Evolutionary conservation across 2,329 filamentous ascomycete genomes (phyloP), one percentile per base, ranked within the genome.

Genomic region (Sarocladium oryzae): DNA sequence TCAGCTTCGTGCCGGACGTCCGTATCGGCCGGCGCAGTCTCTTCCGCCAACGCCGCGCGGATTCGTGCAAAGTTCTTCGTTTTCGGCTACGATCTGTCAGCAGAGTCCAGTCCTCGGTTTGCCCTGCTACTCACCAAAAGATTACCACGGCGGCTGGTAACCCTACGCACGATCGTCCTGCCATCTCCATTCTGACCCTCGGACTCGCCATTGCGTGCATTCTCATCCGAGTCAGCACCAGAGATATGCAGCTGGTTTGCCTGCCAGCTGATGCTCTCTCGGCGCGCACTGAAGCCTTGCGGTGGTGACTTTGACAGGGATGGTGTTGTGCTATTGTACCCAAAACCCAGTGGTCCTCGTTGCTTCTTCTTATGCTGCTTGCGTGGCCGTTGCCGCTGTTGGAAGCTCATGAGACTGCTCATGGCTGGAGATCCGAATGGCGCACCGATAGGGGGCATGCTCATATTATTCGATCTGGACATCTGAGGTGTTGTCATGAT

Each of bases 41-140:
- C 93, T 69, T 99, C 93, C 52, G 88, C 77, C 1, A 99, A 77
- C 3, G 90, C 90, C 8, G 92, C 93, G 55, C 88, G 84, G 57
- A 99, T 96, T 10, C 93, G 85, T 4, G 91, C 90, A 66, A 99
- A 99, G 0, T 86, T 90, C 70, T 96, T 95, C 1, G 92, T 93
- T 74, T 97, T 99, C 11, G 95, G 93, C 88, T 95, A 58, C 32
- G 32, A 15, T 45, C 7, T 30, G 13, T 30, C 28, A 30, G 28
- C 28, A 30, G 7, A 7, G 28, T 7, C 28, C 28, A 13, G 28
- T 30, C 13, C 13, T 13, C 7, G 38, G 23, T 41, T 23, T 13
- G 9, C 30, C 24, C 18, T 38, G 35, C 24, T 4, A 71, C 85
- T 65, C 75, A 93, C 89, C 63, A 99, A 69, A 55, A 99, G 76